Conservation (phyloP, 1,139 yeast genomes). For the Yamadazyma buinensis region DNA sequence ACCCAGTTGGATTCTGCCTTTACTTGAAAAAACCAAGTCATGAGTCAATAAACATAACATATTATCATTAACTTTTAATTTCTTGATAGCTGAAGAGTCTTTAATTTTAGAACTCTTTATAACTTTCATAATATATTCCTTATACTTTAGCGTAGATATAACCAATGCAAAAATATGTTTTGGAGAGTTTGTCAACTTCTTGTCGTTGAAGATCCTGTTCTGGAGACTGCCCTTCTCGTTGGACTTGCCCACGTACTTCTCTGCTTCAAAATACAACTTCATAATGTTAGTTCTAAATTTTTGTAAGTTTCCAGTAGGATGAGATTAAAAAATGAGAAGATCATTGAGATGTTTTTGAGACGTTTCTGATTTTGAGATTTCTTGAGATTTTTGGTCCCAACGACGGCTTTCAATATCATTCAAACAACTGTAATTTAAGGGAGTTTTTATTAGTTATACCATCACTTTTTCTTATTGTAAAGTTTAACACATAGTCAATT, state of each 20-base stretch:
- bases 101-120: slow-evolving; percentile 66
- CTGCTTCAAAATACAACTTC: slow-evolving; percentile 65
- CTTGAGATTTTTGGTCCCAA: too few species aligned
- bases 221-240: slow-evolving; percentile 46
- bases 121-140: slow-evolving; percentile 55
- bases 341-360: too few species aligned
- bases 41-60: slow-evolving; percentile 68
- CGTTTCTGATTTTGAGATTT: too few species aligned
- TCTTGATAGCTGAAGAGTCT: slow-evolving; percentile 29
- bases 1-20: slow-evolving; percentile 85
- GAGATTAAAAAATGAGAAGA: too few species aligned
- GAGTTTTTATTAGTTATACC: too few species aligned
- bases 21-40: slow-evolving; percentile 71
- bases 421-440: too few species aligned
- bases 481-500: too few species aligned
- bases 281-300: slow-evolving; percentile 27
- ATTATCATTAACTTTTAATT: slow-evolving; percentile 39
- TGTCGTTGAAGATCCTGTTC: slow-evolving; percentile 58
- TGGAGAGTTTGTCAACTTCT: slow-evolving; percentile 40
- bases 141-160: slow-evolving; percentile 69
- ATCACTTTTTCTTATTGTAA: too few species aligned
- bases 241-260: slow-evolving; percentile 32
- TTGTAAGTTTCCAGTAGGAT: too few species aligned
- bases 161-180: slow-evolving; percentile 84
- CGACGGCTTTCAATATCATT: too few species aligned